Evolutionary conservation across 176 grass and related monocot genomes (phyloP).

Genomic region (Musa beccarii): DNA sequence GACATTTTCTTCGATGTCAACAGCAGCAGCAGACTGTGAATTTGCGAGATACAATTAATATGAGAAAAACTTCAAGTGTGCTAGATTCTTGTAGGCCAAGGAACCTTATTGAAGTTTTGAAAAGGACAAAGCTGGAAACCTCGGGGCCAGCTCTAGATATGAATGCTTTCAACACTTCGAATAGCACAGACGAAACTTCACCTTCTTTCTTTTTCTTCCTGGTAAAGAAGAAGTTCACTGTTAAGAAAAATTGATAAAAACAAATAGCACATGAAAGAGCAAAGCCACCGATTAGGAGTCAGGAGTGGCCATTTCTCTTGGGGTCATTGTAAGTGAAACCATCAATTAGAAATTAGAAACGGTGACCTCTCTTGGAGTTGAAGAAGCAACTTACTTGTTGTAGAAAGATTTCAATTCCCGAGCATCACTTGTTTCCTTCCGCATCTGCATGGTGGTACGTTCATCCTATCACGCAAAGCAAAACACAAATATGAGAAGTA

Average conservation of each 20-base stretch:
- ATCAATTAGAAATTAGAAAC: neutral
- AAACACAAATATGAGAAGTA: neutral
- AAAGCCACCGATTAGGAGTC: neutral
- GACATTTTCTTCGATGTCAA: slow-evolving; percentile 58
- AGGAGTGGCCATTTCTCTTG: neutral
- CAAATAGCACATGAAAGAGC: neutral
- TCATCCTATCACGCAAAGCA: slow-evolving; percentile 53
- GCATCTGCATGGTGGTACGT: slow-evolving; percentile 34
- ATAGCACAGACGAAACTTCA: slow-evolving; percentile 43
- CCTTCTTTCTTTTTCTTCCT: slow-evolving; percentile 55
- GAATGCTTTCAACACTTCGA: slow-evolving; percentile 66
- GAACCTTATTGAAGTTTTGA: neutral
- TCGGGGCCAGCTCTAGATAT: slow-evolving; percentile 43
- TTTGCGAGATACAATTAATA: slow-evolving; percentile 23
- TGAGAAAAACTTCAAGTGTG: slow-evolving; percentile 3
- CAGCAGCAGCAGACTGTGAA: slow-evolving; percentile 34
- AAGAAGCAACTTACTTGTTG: slow-evolving; percentile 44
- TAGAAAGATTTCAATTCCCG: slow-evolving; percentile 68
- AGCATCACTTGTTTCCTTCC: slow-evolving; percentile 74
- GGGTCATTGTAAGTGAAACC: neutral
- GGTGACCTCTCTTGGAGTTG: neutral
- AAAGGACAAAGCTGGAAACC: slow-evolving; percentile 27
- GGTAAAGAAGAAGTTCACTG: slow-evolving; percentile 13
- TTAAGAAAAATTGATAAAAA: slow-evolving; percentile 14
- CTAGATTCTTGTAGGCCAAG: neutral